phyloP scores from a whole-genome alignment of 352 stramenopile genomes.

The Phytophthora megakarya region DNA sequence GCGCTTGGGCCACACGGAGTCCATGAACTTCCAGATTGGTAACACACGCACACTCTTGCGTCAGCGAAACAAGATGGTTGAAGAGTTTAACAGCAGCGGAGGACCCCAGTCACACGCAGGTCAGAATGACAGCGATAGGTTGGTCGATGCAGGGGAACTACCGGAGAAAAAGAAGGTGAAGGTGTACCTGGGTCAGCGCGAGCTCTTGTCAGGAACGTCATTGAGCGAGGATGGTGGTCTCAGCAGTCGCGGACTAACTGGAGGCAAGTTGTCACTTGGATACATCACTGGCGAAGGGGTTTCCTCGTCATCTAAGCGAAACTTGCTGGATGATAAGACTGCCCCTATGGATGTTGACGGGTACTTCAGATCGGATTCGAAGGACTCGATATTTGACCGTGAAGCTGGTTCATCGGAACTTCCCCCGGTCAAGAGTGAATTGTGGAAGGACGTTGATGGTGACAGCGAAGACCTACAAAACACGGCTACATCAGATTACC shows the following conservation, averaged over 20 bases:
- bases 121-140: constrained; percentile 49
- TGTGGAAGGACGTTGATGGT: constrained; percentile 43
- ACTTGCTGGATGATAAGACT: constrained; percentile 33
- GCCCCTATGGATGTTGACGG: constrained; percentile 46
- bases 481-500: constrained; percentile 43
- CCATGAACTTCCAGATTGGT: constrained; percentile 86
- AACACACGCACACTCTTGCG: constrained; percentile 86
- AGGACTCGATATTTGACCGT: constrained; percentile 56
- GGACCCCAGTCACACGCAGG: constrained; percentile 35
- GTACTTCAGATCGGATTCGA: constrained; percentile 56
- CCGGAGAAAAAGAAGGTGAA: constrained; percentile 87
- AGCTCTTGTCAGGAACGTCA: constrained; percentile 42
- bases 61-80: constrained; percentile 81
- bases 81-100: constrained; percentile 36
- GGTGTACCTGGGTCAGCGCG: constrained; percentile 45
- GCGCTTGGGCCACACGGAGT: constrained; percentile 68
- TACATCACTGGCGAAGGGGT: constrained; percentile 49
- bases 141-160: constrained; percentile 54
- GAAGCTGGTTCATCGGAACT: constrained; percentile 40
- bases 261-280: constrained; percentile 8
- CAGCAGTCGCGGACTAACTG: constrained; percentile 19
- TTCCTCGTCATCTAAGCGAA: constrained; percentile 38
- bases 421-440: constrained; percentile 30
- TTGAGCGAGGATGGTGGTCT: constrained; percentile 39
- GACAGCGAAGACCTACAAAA: constrained; percentile 38